Evolutionary conservation across 257 asterid genomes (phyloP), one percentile per base, ranked within the genome.

Genomic region (Catharanthus roseus): DNA sequence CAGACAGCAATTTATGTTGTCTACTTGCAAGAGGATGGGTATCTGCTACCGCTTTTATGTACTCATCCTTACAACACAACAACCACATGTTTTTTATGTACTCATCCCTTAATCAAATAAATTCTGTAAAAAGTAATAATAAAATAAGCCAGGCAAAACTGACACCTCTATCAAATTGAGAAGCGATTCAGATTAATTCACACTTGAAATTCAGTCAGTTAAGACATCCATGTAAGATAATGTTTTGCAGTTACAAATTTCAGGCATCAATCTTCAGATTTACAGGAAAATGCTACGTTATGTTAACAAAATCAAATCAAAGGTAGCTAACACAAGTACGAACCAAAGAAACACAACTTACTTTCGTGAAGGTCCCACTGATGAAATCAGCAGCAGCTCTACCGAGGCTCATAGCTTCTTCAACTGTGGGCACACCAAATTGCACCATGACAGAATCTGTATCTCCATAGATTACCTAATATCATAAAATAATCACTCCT

Each of bases 391-490:
- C 99, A 79, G 99, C 99, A 79, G 92, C 97, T 86, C 89, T 89
- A 47, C 99, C 99, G 81, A 95, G 82, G 44, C 77, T 76, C 99
- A 95, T 95, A 70, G 99, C 96, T 85, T 81, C 96, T 79, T 91
- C 96, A 60, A 95, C 96, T 8, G 93, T 74, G 74, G 96, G 69
- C 76, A 91, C 96, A 72, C 99, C 95, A 83, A 95, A 95, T 73
- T 91, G 97, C 88, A 95, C 99, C 99, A 95, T 95, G 64, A 95
- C 97, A 51, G 99, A 95, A 82, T 95, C 99, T 53, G 99, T 95
- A 84, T 95, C 99, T 75, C 99, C 99, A 83, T 95, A 95, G 82
- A 95, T 91, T 81, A 95, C 87, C 99, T 91, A 84, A 69, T 77
- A 81, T 53, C 54, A 71, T 28, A 47, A 65, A 75, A 57, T 26